These are phyloP conservation scores for Zoysia japonica DNA, from an alignment of 176 grass and related monocot species.

Conservation along the genomic window DNA sequence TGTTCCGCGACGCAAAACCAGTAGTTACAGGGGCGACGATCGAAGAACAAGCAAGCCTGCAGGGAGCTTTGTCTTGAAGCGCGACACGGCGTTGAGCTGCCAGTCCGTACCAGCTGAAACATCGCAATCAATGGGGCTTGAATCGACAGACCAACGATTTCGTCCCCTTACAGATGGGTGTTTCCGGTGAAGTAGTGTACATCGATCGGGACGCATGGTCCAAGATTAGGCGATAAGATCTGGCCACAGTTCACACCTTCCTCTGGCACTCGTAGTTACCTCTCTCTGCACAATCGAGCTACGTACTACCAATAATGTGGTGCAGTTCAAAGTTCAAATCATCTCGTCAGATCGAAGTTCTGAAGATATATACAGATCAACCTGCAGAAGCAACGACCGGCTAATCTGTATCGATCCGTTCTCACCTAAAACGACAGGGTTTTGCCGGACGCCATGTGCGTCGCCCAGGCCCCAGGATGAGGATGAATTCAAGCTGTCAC, in stretches of 20 bases:
- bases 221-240: neutral
- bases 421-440: neutral
- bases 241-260: neutral
- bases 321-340: slow-evolving; percentile 7
- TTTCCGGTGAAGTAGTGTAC: slow-evolving; percentile 22
- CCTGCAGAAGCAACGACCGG: neutral
- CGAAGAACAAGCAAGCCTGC: neutral
- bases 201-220: slow-evolving; percentile 23
- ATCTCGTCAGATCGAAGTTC: neutral
- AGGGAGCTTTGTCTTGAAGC: neutral
- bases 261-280: too few species aligned
- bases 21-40: neutral
- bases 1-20: neutral
- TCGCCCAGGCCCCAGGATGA: neutral
- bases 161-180: neutral
- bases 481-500: neutral
- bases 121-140: neutral
- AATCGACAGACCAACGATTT: slow-evolving; percentile 22
- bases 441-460: neutral
- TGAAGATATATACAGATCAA: neutral
- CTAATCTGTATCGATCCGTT: neutral
- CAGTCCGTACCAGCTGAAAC: slow-evolving; percentile 19
- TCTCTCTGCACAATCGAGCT: neutral
- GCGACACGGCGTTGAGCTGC: neutral
- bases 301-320: neutral